phyloP scores from a whole-genome alignment of 345 rosid species.

The Citrus maxima region DNA sequence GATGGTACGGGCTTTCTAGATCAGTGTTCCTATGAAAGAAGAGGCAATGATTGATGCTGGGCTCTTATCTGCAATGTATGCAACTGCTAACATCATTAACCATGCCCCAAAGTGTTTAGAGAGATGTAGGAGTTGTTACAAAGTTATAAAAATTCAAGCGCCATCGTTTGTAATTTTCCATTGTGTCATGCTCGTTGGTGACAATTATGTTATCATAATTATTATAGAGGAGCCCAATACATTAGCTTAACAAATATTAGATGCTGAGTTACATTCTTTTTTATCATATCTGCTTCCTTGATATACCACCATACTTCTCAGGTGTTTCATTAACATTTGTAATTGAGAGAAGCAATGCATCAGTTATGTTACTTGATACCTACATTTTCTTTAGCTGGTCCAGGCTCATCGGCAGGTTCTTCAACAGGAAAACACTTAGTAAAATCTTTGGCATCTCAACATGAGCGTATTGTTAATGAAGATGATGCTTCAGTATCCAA shows the following conservation, averaged over 20 bases:
- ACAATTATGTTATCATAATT: neutral
- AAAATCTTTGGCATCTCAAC: neutral
- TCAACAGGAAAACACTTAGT: slow-evolving; percentile 2
- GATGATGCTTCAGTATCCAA: slow-evolving; percentile 13
- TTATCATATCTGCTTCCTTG: neutral
- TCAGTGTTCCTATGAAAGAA: neutral
- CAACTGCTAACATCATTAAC: neutral
- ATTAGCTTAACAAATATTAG: neutral
- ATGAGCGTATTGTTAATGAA: neutral
- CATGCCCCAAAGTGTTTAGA: neutral
- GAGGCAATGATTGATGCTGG: neutral
- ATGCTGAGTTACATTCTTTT: neutral
- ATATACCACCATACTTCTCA: neutral
- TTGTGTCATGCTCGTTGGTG: neutral
- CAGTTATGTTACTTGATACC: neutral
- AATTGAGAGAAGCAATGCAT: neutral
- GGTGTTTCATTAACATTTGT: neutral
- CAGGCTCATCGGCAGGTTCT: neutral
- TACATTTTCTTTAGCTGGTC: slow-evolving; percentile 6
- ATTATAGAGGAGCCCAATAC: neutral
- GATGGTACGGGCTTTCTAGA: neutral
- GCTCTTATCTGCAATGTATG: neutral
- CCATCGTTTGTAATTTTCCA: neutral
- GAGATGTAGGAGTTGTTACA: neutral
- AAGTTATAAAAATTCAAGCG: neutral